Base-by-base conservation (phyloP, 202 grass and related monocot genomes). In the Sporobolus alterniflorus region DNA sequence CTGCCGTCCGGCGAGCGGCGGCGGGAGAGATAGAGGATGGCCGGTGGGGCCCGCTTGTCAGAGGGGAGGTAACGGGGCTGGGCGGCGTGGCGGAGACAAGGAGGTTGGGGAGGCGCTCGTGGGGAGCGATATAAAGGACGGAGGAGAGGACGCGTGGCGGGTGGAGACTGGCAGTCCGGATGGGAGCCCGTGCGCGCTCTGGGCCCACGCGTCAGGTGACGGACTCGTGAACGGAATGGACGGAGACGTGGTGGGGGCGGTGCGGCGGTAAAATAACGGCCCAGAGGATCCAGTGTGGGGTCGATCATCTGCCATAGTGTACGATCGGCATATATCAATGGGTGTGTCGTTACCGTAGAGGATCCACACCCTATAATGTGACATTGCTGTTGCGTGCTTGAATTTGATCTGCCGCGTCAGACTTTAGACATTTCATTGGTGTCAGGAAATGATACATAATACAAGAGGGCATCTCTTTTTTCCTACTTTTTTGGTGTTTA, bases 41-140 rank as follows among this genome's bases (percentile, higher is more conserved):
- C 69, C 44, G 69, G 74, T 83, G 84, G 88, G 88, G 34, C 88
- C 88, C 68, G 9, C 51, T 57, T 46, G 83, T 65, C 82, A 68
- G 84, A 81, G 34, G 24, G 5, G 29, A 10, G 21, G 44, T 18
- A 1, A 18, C 17, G 41, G 3, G 47, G 1, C 8, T 0, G 5
- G 13, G 8, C 57, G 57, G 25, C 55, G 55, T 26, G 55, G 55
- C 26, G 57, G 57, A 30, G 26, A 24, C 36, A 65, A 26, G 71
- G 61, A 82, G 60, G 67, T 15, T 28, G 78, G 3, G 24, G 83
- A 44, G 21, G 68, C 43, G 74, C 14, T 69, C 74, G 62, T 79
- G 56, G 84, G 30, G 44, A 80, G 43, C 74, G n/a, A 70, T 79
- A 89, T 81, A 84, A 69, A 71, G 25, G 12, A 1, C 14, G 57